Conservation (phyloP, 202 grass and related monocot species). For the Zoysia matrella region DNA sequence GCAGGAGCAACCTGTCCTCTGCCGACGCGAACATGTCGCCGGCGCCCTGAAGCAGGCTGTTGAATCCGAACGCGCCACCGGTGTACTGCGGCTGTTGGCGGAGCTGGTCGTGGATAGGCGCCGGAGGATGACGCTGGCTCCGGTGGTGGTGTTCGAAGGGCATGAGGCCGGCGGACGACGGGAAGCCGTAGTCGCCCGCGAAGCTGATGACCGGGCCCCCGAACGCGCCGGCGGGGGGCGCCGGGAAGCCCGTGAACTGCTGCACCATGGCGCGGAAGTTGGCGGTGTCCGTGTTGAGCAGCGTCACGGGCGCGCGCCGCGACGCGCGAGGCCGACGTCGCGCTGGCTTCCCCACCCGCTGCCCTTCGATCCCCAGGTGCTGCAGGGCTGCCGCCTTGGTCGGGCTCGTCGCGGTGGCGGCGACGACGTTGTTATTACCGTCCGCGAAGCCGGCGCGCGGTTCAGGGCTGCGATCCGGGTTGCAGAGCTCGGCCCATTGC, state of each 20-base stretch:
- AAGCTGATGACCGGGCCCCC: conserved; percentile 55
- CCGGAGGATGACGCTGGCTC: neutral
- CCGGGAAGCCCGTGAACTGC: conserved; percentile 89
- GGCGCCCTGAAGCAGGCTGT: neutral
- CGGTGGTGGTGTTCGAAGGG: conserved; percentile 49
- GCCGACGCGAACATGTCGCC: conserved; percentile 38
- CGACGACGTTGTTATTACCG: neutral
- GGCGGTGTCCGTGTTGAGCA: conserved; percentile 90
- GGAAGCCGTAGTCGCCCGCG: conserved; percentile 52
- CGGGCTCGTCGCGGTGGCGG: conserved; percentile 12
- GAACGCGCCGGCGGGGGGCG: conserved; percentile 58
- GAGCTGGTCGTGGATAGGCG: conserved; percentile 34
- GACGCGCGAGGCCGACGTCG: conserved; percentile 70
- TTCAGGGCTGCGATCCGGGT: conserved; percentile 11
- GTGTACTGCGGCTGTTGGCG: conserved; percentile 48
- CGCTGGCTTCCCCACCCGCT: conserved; percentile 57
- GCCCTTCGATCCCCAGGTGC: conserved; percentile 32
- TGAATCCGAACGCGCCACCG: conserved; percentile 17
- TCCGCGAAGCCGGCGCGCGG: neutral
- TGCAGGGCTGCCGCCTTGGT: neutral
- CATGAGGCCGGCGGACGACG: conserved; percentile 10
- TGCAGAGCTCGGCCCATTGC: conserved; percentile 47
- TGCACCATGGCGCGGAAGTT: conserved; percentile 99
- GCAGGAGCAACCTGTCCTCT: conserved; percentile 56
- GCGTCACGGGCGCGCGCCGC: conserved; percentile 75